phyloP scores from a whole-genome alignment of 2,329 filamentous ascomycete genomes.

The Phialemoniopsis sp. region DNA sequence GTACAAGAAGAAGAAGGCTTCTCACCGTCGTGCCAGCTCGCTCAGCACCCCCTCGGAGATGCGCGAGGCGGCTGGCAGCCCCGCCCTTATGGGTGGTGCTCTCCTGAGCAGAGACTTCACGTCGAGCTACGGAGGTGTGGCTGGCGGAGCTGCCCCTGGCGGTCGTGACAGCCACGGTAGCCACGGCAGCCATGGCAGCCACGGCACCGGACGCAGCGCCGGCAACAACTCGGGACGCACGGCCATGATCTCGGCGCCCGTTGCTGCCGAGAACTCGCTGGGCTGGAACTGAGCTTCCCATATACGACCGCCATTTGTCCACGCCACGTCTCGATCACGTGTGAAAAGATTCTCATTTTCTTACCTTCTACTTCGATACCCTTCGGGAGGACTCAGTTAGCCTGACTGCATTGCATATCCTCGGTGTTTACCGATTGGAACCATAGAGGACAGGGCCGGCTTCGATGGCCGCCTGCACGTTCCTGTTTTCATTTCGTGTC shows the following conservation, averaged over 20 bases:
- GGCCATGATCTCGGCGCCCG: slow-evolving; percentile 77
- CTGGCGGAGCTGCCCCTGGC: slow-evolving; percentile 17
- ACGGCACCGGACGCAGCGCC: slow-evolving; percentile 46
- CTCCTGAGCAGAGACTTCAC: slow-evolving; percentile 51
- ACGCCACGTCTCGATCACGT: slow-evolving; percentile 15
- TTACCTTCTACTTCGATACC: slow-evolving; percentile 33
- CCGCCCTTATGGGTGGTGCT: slow-evolving; percentile 68
- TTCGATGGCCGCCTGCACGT: slow-evolving; percentile 2
- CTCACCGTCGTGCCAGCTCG: slow-evolving; percentile 74
- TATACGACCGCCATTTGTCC: slow-evolving; percentile 8
- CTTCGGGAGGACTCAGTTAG: slow-evolving; percentile 27
- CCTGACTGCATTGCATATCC: slow-evolving; percentile 15
- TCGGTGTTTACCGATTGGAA: slow-evolving; percentile 19
- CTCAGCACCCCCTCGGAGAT: slow-evolving; percentile 55
- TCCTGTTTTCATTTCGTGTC: slow-evolving; percentile 8
- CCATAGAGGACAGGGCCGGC: slow-evolving; percentile 4
- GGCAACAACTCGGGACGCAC: slow-evolving; percentile 51
- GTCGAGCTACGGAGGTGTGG: slow-evolving; percentile 47
- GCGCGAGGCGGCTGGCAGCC: slow-evolving; percentile 47
- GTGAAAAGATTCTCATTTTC: slow-evolving; percentile 9
- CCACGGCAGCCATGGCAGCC: slow-evolving; percentile 60
- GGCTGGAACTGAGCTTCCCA: slow-evolving; percentile 75
- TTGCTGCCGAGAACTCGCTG: slow-evolving; percentile 90
- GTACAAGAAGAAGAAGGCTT: slow-evolving; percentile 81
- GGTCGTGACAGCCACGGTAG: slow-evolving; percentile 52